These are phyloP conservation scores for Ophiognomonia clavigignenti-juglandacearum DNA, from an alignment of 2,329 filamentous ascomycete species.

Conservation along the genomic window DNA sequence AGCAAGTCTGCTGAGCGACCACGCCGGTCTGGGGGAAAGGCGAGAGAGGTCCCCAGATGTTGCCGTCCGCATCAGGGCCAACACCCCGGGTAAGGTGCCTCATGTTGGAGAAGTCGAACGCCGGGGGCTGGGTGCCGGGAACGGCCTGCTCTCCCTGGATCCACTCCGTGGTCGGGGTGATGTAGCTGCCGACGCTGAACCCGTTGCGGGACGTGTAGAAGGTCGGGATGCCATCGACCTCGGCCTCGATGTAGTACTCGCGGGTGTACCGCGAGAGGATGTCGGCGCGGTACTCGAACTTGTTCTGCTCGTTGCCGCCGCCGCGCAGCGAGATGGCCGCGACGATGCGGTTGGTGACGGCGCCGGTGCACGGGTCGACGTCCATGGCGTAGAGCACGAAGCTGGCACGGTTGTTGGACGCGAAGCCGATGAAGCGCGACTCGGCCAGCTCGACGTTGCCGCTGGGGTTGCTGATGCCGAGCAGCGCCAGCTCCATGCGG, in stretches of 20 bases:
- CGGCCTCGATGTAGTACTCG: slow-evolving; percentile 30
- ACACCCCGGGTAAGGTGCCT: slow-evolving; percentile 30
- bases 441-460: slow-evolving; percentile 30
- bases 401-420: slow-evolving; percentile 28
- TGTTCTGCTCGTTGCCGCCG: slow-evolving; percentile 29
- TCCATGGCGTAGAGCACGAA: slow-evolving; percentile 32
- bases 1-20: no score
- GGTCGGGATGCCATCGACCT: slow-evolving; percentile 27
- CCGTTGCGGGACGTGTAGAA: slow-evolving; percentile 29
- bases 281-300: slow-evolving; percentile 31
- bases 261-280: slow-evolving; percentile 28
- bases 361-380: slow-evolving; percentile 31
- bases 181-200: slow-evolving; percentile 29
- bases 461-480: slow-evolving; percentile 31
- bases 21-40: slow-evolving; percentile 34
- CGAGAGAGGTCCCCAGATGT: slow-evolving; percentile 31
- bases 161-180: slow-evolving; percentile 31
- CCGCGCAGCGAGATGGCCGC: slow-evolving; percentile 26
- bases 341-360: slow-evolving; percentile 28
- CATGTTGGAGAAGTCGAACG: slow-evolving; percentile 31
- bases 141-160: slow-evolving; percentile 32
- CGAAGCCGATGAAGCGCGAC: slow-evolving; percentile 32
- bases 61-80: slow-evolving; percentile 28
- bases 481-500: slow-evolving; percentile 29
- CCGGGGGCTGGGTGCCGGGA: slow-evolving; percentile 28